Conservation (phyloP, 805 yeast genomes). For the Grigorovia transvaalensis region DNA sequence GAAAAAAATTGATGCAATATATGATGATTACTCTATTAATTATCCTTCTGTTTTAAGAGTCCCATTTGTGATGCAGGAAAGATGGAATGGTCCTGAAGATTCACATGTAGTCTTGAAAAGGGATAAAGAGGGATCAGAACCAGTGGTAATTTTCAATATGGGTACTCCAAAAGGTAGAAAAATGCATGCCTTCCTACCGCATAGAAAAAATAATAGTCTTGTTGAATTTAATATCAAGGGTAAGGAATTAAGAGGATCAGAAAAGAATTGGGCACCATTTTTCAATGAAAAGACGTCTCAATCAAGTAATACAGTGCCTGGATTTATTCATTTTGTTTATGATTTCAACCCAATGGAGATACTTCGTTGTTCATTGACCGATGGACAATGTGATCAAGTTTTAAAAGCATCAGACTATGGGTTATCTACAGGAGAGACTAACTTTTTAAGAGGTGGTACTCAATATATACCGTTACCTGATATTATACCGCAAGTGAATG, state of each 20-base stretch:
- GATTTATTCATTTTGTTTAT: conserved; percentile 13
- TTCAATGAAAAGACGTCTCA: conserved; percentile 4
- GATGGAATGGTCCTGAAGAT: conserved; percentile 10
- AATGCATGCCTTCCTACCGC: conserved; percentile 10
- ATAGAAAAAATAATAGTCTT: conserved; percentile 7
- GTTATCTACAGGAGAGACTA: conserved; percentile 1
- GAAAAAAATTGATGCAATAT: conserved; percentile 3
- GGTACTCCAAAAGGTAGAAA: conserved; percentile 4
- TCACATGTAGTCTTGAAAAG: conserved; percentile 8
- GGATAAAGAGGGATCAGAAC: conserved; percentile 6
- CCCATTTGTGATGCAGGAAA: conserved; percentile 4
- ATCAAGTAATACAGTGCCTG: conserved; percentile 13
- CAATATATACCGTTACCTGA: conserved; percentile 13
- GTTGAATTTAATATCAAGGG: conserved; percentile 4
- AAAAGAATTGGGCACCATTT: conserved; percentile 12
- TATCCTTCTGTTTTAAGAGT: conserved; percentile 9
- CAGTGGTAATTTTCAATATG: conserved; percentile 12
- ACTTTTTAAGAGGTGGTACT: conserved; percentile 10
- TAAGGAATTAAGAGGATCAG: conserved; percentile 3
- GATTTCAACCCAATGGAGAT: conserved; percentile 13
- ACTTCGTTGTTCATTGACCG: conserved; percentile 14
- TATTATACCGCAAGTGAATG: conserved; percentile 8
- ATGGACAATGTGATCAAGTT: conserved; percentile 11
- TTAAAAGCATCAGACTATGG: conserved; percentile 5
- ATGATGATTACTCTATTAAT: conserved; percentile 6